Conservation (phyloP, 768 basidiomycete species). For the Phlebiopsis gigantea region DNA sequence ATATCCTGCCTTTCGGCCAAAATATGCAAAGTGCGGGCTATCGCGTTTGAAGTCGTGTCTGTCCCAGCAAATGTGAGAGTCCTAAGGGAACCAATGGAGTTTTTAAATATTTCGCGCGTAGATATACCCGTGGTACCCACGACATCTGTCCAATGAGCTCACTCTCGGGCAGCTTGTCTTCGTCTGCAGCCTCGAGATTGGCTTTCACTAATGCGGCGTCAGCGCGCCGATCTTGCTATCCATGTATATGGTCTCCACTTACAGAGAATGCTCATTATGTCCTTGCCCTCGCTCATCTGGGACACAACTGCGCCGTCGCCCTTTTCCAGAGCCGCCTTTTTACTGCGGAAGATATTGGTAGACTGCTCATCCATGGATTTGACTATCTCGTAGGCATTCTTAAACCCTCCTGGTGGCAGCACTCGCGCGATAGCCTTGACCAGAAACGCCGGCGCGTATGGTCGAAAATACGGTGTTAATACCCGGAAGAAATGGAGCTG, state of each 20-base stretch:
- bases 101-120: too few species aligned
- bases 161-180: slow-evolving; percentile 22
- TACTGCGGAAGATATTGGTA: slow-evolving; percentile 14
- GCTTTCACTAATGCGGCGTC: slow-evolving; percentile 17
- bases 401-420: slow-evolving; percentile 3
- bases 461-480: not conserved
- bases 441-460: not conserved
- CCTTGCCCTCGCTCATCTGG: slow-evolving; percentile 23
- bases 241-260: slow-evolving; percentile 1
- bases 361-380: slow-evolving; percentile 16
- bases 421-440: not conserved
- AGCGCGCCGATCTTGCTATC: not conserved
- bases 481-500: not conserved
- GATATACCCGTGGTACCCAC: slow-evolving; percentile 13
- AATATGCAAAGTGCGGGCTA: slow-evolving; percentile 18
- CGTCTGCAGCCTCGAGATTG: slow-evolving; percentile 28
- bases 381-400: slow-evolving; percentile 9
- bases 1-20: slow-evolving; percentile 19
- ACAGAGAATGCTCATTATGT: slow-evolving; percentile 26
- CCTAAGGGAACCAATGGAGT: too few species aligned
- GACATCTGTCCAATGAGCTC: slow-evolving; percentile 37
- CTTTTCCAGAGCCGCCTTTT: slow-evolving; percentile 14
- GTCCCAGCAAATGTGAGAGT: slow-evolving; percentile 22
- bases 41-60: slow-evolving; percentile 21
- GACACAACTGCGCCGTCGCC: slow-evolving; percentile 18